Evolutionary conservation across 2,329 filamentous ascomycete genomes (phyloP).

Genomic region (Arthrobotrys sinensis): DNA sequence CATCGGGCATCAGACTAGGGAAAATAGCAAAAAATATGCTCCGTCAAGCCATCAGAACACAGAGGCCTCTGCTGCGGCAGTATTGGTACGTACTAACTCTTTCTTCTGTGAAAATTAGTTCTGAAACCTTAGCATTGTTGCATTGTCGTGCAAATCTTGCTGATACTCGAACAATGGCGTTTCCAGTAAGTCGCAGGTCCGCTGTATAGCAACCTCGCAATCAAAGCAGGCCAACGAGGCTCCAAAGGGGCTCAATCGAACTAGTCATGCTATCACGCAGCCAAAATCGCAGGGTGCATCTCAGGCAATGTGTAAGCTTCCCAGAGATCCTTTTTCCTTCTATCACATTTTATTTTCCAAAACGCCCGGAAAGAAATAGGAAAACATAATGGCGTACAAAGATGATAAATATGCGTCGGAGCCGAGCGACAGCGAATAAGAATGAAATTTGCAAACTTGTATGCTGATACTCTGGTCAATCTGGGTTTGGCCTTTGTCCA

Average conservation of each 20-base stretch:
- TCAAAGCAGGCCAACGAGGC: constrained; percentile 50
- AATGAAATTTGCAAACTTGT: constrained; percentile 1
- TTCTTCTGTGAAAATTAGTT: background rate
- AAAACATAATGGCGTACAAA: constrained; percentile 2
- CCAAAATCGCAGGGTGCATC: constrained; percentile 98
- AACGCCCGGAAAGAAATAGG: background rate
- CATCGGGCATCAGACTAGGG: constrained; percentile 20
- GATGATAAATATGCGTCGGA: constrained; percentile 9
- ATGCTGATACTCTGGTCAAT: constrained; percentile 5
- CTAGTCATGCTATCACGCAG: constrained; percentile 89
- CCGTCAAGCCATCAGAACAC: constrained; percentile 53
- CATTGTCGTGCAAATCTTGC: constrained; percentile 34
- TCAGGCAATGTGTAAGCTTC: constrained; percentile 82
- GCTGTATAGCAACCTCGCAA: constrained; percentile 58
- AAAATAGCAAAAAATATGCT: constrained; percentile 39
- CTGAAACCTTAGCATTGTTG: constrained; percentile 1
- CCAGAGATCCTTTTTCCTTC: background rate
- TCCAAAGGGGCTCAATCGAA: constrained; percentile 77
- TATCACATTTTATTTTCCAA: constrained; percentile 2
- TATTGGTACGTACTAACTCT: constrained; percentile 30
- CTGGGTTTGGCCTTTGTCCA: constrained; percentile 17
- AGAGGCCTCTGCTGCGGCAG: constrained; percentile 50
- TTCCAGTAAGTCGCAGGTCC: constrained; percentile 49
- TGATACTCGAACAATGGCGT: constrained; percentile 24
- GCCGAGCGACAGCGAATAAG: constrained; percentile 2